Base-by-base conservation (phyloP, 2,329 filamentous ascomycete species). In the Beauveria sp. region DNA sequence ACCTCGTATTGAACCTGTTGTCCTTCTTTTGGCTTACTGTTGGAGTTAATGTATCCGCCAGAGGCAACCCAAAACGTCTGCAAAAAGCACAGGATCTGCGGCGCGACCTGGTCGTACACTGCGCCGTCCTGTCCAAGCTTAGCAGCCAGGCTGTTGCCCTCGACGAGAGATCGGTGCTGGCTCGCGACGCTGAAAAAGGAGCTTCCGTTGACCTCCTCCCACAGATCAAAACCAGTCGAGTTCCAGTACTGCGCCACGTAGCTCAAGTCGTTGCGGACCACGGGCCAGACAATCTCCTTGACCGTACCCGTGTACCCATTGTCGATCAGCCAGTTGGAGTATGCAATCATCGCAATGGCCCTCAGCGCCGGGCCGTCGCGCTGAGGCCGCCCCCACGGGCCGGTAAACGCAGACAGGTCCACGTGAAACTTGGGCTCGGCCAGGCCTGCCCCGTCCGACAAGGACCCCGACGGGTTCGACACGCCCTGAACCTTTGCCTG, bases 151-250 rank as follows among this genome's bases (percentile, higher is more conserved):
- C 80, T 77, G 60, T 79, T 83, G 6, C 91, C 90, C 74, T 90
- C 85, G 7, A 86, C 77, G 16, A 88, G 77, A n/a, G 85, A 81
- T 66, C 90, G 84, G 70, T 93, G 86, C 64, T 89, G 85, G 46
- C 83, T 81, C 3, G 85, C 83, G 38, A 86, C 76, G 1, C 90
- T 95, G 74, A 93, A 96, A 78, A 93, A 95, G 0, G 89, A 92
- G 24, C 84, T 87, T 46, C 89, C 88, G 26, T 79, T 77, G 16
- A 93, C 84, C 72, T 95, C 91, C 71, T 95, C 91, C 91, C 91
- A 95, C 3, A 96, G 80, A 71, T 96, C 91, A 68, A 86, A 95
- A 6, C 83, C 82, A 0, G 81, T 83, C 65, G 79, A 73, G 69
- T 83, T 84, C 81, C 88, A 90, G 75, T 90, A 90, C 69, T 90